Evolutionary conservation across 192 early-diverging fungal genomes (phyloP), one percentile per base, ranked within the genome.

Genomic region (Coemansia sp.): DNA sequence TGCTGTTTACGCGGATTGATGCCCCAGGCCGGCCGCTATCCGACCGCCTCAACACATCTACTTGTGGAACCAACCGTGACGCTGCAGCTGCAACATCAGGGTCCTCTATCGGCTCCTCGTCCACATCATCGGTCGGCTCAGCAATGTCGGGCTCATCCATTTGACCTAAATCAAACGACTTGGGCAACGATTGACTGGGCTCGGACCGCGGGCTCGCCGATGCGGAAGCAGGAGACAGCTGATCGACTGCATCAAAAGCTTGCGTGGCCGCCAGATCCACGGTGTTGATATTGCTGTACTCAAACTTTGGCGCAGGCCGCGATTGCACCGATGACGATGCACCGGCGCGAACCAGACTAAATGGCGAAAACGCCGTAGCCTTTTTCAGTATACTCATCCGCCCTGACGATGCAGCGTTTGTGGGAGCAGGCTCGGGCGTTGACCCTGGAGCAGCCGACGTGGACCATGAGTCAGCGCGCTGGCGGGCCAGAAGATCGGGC

Each of bases 401-500:
- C 18, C 50, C 47, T 10, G 14, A 23, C 19, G 47, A n/a, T 19
- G 47, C 8, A 8, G 47, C 6, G n/a, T 19, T 19, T 8, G n/a
- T 48, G 45, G 45, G 16, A 20, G 7, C n/a, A 13, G 26, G 2
- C 14, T 22, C 26, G 2, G 54, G 14, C 18, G 26, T 52, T 1
- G 16, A 16, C n/a, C 22, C 7, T 49, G 32, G 1, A 38, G 18
- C 47, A 27, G 23, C 26, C 4, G 54, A 11, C 6, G 61, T 62
- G 19, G 71, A 38, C 71, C 64, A 66, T 23, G 71, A 68, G 41
- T 74, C 71, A 13, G 65, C 61, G 19, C 65, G 54, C 60, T 67
- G 64, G 0, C 71, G 65, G 43, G 27, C 41, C 52, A 57, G 59
- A 23, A 64, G 37, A 27, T 57, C 56, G 56, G 56, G 56, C 11